phyloP scores from a whole-genome alignment of 306 rosid genomes.

The Casuarina glauca region DNA sequence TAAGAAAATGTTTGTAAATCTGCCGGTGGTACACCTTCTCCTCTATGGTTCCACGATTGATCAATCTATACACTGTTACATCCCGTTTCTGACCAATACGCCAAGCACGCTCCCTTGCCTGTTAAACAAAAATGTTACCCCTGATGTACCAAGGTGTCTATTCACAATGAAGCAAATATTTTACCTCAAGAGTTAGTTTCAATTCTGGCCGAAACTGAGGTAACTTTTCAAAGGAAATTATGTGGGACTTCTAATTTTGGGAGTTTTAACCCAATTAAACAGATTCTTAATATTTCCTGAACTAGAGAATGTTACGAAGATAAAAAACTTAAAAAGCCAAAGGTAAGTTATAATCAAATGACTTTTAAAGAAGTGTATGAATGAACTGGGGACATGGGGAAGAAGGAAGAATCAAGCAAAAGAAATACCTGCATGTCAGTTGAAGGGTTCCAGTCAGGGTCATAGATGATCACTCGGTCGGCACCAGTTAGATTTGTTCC shows the following conservation, averaged over 20 bases:
- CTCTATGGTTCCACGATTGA: slow-evolving; percentile 94
- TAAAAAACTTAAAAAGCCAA: slow-evolving; percentile 15
- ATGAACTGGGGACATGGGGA: neutral
- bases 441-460: slow-evolving; percentile 98
- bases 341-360: slow-evolving; percentile 13
- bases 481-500: slow-evolving; percentile 98
- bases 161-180: slow-evolving; percentile 3
- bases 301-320: slow-evolving; percentile 3
- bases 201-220: slow-evolving; percentile 23
- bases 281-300: neutral
- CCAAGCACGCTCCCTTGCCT: slow-evolving; percentile 99
- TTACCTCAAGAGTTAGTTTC: slow-evolving; percentile 20
- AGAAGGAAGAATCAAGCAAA: neutral
- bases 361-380: slow-evolving; percentile 17
- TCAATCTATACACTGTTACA: slow-evolving; percentile 88
- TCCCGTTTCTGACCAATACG: slow-evolving; percentile 98
- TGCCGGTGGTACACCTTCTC: slow-evolving; percentile 97
- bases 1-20: slow-evolving; percentile 95
- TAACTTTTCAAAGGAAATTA: slow-evolving; percentile 21
- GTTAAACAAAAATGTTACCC: slow-evolving; percentile 32
- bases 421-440: slow-evolving; percentile 83
- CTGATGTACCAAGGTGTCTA: slow-evolving; percentile 25
- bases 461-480: slow-evolving; percentile 88
- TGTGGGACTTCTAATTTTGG: neutral
- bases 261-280: no score